phyloP scores from a whole-genome alignment of 1,284 basidiomycete genomes.

The Puccinia triticina region DNA sequence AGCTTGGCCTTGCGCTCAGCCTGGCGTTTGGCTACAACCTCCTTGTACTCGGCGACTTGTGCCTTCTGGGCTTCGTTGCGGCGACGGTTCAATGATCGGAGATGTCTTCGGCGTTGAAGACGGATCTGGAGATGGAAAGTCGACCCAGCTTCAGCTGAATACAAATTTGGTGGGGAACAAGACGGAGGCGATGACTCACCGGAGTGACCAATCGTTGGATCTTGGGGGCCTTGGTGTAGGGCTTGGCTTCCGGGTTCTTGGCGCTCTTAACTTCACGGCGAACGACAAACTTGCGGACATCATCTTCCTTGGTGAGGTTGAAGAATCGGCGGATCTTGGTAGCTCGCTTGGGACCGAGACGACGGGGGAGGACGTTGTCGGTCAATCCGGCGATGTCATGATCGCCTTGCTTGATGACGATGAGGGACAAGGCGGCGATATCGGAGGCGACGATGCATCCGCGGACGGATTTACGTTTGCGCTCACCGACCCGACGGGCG shows the following conservation, averaged over 20 bases:
- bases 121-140: conserved; percentile 70
- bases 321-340: conserved; percentile 97
- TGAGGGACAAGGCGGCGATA: conserved; percentile 89
- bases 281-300: conserved; percentile 89
- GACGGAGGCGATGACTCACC: neutral
- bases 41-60: conserved; percentile 79
- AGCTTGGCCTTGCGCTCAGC: conserved; percentile 89
- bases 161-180: neutral
- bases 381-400: conserved; percentile 88
- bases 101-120: conserved; percentile 94
- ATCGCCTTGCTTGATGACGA: conserved; percentile 97
- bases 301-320: conserved; percentile 96
- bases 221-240: conserved; percentile 95
- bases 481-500: conserved; percentile 86
- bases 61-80: conserved; percentile 89
- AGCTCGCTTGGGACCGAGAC: conserved; percentile 88
- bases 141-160: conserved; percentile 46
- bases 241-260: conserved; percentile 92
- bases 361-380: conserved; percentile 89
- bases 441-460: conserved; percentile 94
- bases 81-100: conserved; percentile 84
- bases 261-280: conserved; percentile 82
- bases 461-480: conserved; percentile 97
- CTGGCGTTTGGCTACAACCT: conserved; percentile 82
- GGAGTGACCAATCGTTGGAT: conserved; percentile 62